phyloP scores from a whole-genome alignment of 2,329 filamentous ascomycete genomes.

The Penicillium verrucosum region DNA sequence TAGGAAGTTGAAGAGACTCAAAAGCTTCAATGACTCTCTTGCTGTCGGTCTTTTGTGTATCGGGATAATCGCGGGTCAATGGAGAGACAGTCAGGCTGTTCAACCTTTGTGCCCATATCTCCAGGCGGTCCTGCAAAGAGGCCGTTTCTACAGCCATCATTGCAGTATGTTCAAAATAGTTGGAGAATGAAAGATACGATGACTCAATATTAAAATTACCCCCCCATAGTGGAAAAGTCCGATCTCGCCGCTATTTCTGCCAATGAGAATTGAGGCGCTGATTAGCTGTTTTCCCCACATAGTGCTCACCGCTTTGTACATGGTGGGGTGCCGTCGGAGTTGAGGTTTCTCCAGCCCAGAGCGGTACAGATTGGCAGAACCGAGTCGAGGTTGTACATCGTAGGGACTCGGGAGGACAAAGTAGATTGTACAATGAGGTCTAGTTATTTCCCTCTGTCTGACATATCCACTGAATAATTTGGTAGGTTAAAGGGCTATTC shows the following conservation, averaged over 20 bases:
- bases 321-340: not conserved
- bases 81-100: slow-evolving; percentile 44
- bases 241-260: slow-evolving; percentile 26
- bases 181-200: slow-evolving; percentile 16
- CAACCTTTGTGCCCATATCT: slow-evolving; percentile 42
- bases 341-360: not conserved
- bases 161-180: slow-evolving; percentile 22
- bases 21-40: slow-evolving; percentile 44
- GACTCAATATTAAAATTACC: slow-evolving; percentile 23
- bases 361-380: not conserved
- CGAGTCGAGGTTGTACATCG: not conserved
- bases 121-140: slow-evolving; percentile 39
- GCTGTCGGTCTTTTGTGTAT: slow-evolving; percentile 35
- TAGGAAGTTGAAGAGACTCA: slow-evolving; percentile 40
- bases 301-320: slow-evolving; percentile 12
- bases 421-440: not conserved
- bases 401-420: not conserved
- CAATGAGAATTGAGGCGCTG: slow-evolving; percentile 4
- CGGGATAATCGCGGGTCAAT: slow-evolving; percentile 46
- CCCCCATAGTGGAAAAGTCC: slow-evolving; percentile 26
- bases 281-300: slow-evolving; percentile 20
- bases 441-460: not conserved
- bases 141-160: slow-evolving; percentile 35
- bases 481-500: not conserved
- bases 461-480: not conserved